Percentiles rank a stretch among this genome's conserved stretches.
Conservation (phyloP, 805 yeast species). For the Wickerhamiella musiphila region DNA sequence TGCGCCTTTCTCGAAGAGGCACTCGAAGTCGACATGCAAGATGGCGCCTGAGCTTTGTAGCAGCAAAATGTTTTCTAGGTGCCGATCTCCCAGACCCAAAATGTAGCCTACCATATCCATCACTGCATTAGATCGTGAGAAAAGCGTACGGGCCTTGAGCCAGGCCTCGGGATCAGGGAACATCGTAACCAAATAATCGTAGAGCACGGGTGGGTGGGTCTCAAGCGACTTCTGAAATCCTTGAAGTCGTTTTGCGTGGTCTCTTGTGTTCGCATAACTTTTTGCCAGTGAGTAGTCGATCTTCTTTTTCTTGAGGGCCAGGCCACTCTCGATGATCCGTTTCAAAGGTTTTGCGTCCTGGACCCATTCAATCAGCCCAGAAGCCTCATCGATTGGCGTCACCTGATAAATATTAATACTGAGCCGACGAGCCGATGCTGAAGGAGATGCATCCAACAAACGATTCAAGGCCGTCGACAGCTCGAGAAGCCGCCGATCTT, state of each 20-base stretch:
- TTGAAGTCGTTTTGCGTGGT: no score
- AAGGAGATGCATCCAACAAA: conserved; percentile 45
- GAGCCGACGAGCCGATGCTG: conserved; percentile 54
- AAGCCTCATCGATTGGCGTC: conserved; percentile 65
- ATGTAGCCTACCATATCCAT: conserved; percentile 96
- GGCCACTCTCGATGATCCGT: conserved; percentile 33
- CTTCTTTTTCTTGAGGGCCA: conserved; percentile 25
- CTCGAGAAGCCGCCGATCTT: conserved; percentile 89
- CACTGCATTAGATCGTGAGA: conserved; percentile 70
- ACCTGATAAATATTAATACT: conserved; percentile 73
- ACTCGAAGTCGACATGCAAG: conserved; percentile 91
- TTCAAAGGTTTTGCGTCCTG: conserved; percentile 58
- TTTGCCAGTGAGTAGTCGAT: conserved; percentile 13
- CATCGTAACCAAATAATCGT: conserved; percentile 73
- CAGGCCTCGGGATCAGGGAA: conserved; percentile 82
- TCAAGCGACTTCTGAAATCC: conserved; percentile 22
- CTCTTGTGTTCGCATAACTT: conserved; percentile 8
- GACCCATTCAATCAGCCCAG: conserved; percentile 88
- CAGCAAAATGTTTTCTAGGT: conserved; percentile 76
- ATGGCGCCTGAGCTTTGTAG: conserved; percentile 59
- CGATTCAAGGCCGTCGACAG: conserved; percentile 76
- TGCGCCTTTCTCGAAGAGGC: conserved; percentile 69
- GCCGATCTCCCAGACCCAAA: conserved; percentile 90
- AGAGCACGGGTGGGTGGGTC: conserved; percentile 35
- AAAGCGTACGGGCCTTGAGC: conserved; percentile 63